Conservation (phyloP, 495 filamentous ascomycete species). For the Trichoderma parareesei region DNA sequence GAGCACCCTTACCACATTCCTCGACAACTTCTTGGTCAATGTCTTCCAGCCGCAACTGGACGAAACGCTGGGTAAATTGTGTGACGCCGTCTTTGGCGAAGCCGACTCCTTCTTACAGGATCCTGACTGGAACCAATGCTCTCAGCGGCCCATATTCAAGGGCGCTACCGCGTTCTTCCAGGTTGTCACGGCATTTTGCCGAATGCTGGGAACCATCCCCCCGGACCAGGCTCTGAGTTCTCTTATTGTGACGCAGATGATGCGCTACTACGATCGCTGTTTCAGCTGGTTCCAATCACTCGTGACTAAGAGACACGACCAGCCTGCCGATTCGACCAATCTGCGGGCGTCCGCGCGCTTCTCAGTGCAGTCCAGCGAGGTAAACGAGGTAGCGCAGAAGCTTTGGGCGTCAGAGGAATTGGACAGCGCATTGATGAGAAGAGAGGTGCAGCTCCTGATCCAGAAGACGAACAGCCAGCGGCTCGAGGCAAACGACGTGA, state of each 20-base stretch:
- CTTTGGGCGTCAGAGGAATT: constrained; percentile 48
- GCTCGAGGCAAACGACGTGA: constrained; percentile 69
- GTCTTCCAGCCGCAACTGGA: constrained; percentile 96
- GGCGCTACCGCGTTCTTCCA: constrained; percentile 85
- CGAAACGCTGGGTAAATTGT: constrained; percentile 85
- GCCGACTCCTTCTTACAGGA: constrained; percentile 84
- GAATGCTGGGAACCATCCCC: constrained; percentile 89
- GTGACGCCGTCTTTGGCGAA: constrained; percentile 72
- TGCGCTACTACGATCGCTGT: constrained; percentile 85
- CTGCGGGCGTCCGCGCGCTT: constrained; percentile 67
- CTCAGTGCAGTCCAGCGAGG: constrained; percentile 54
- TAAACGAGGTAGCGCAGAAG: constrained; percentile 55
- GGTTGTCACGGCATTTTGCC: constrained; percentile 81
- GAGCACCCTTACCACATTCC: constrained; percentile 84
- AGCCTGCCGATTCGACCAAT: constrained; percentile 27
- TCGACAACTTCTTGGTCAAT: constrained; percentile 97
- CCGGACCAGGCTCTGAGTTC: constrained; percentile 94
- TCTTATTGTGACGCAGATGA: constrained; percentile 81
- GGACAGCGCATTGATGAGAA: constrained; percentile 39
- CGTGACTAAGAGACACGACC: constrained; percentile 47
- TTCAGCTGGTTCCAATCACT: constrained; percentile 77
- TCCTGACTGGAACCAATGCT: constrained; percentile 65
- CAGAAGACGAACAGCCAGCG: constrained; percentile 52
- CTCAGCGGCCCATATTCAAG: constrained; percentile 82
- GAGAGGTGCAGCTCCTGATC: constrained; percentile 64